These are phyloP conservation scores for Kregervanrija delftensis DNA, from an alignment of 805 yeast genomes.

Conservation along the genomic window DNA sequence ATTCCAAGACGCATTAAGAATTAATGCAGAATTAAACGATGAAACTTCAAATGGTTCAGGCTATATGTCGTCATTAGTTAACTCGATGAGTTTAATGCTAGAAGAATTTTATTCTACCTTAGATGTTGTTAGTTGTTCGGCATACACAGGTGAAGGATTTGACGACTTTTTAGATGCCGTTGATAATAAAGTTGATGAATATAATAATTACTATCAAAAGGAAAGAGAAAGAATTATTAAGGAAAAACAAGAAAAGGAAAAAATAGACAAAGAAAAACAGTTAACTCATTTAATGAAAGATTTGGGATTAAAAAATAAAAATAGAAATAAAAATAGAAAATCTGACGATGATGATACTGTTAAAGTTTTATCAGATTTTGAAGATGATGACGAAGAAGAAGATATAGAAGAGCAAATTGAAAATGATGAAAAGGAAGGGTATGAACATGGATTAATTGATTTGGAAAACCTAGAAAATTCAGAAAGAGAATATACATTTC, in stretches of 20 bases:
- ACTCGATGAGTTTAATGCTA: slow-evolving; percentile 91
- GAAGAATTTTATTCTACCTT: slow-evolving; percentile 93
- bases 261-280: slow-evolving; percentile 61
- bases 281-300: slow-evolving; percentile 77
- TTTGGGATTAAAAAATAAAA: slow-evolving; percentile 55
- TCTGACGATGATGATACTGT: slow-evolving; percentile 27
- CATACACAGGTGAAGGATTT: slow-evolving; percentile 91
- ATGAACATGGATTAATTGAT: slow-evolving; percentile 38
- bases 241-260: slow-evolving; percentile 71
- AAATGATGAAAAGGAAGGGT: slow-evolving; percentile 37
- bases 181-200: slow-evolving; percentile 82
- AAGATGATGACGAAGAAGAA: slow-evolving; percentile 36
- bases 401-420: slow-evolving; percentile 45
- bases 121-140: slow-evolving; percentile 88
- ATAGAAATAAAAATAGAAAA: slow-evolving; percentile 13
- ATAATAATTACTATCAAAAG: slow-evolving; percentile 69
- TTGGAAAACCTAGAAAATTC: slow-evolving; percentile 26
- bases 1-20: slow-evolving; percentile 72
- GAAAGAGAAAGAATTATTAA: slow-evolving; percentile 80
- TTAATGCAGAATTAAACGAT: slow-evolving; percentile 60
- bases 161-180: slow-evolving; percentile 85
- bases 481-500: slow-evolving; percentile 65
- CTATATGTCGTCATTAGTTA: slow-evolving; percentile 89
- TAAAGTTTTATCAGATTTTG: slow-evolving; percentile 45
- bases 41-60: slow-evolving; percentile 62